Evolutionary conservation across 2,329 filamentous ascomycete species (phyloP).

Genomic region (Talaromyces funiculosus): DNA sequence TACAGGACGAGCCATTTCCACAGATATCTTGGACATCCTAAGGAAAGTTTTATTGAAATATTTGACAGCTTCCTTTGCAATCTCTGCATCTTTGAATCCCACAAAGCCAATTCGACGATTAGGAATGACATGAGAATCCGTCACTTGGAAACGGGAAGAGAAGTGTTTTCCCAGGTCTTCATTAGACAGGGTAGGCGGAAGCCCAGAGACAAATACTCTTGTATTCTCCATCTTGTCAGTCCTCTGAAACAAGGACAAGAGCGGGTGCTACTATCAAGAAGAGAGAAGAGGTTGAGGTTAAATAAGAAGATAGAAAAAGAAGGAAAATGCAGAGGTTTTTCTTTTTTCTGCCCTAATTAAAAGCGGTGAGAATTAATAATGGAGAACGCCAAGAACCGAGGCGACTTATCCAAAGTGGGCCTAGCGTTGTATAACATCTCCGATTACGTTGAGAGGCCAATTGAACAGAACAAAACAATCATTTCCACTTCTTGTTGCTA

Average conservation of each 20-base stretch:
- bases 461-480: constrained; percentile 3
- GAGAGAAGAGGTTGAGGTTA: constrained; percentile 16
- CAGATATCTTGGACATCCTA: constrained; percentile 87
- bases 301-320: constrained; percentile 14
- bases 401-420: neutral
- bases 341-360: constrained; percentile 22
- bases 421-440: neutral
- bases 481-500: neutral
- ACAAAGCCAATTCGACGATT: constrained; percentile 92
- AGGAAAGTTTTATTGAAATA: constrained; percentile 96
- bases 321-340: neutral
- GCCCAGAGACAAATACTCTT: constrained; percentile 64
- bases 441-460: neutral
- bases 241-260: constrained; percentile 10
- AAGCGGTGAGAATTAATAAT: constrained; percentile 27
- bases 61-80: constrained; percentile 76
- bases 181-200: constrained; percentile 80
- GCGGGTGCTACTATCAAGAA: neutral
- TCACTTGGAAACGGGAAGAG: constrained; percentile 68
- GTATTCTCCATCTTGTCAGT: constrained; percentile 62
- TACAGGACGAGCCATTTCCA: constrained; percentile 82
- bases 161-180: constrained; percentile 88
- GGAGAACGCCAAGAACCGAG: neutral
- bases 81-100: constrained; percentile 77
- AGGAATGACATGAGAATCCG: constrained; percentile 86